Base-by-base conservation (phyloP, 1,139 yeast species). In the Suhomyces bribrorum region DNA sequence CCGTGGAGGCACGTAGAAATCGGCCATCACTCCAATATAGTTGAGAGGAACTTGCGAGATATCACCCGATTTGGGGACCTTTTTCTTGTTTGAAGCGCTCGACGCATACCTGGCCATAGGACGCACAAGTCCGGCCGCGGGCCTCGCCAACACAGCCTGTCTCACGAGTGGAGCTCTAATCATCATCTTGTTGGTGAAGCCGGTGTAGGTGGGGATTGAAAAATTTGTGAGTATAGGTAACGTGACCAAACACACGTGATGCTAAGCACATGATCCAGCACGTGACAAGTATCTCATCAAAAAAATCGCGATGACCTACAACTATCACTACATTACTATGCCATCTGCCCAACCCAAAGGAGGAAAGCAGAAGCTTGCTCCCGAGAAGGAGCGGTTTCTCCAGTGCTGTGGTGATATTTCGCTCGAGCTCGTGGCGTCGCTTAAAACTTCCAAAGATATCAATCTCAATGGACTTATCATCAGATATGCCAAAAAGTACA, bases 381-480 rank as follows among this genome's bases (percentile, higher is more conserved):
- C 92, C 1, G 97, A 90, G 60, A 89, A 86, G 64, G 98, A 92
- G 66, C 74, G 97, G 45, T 92, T 92, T 56, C 66, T 92, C 34
- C 92, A 86, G 59, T 87, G 96, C 59, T 89, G 97, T 63, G 86
- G 95, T 12, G 98, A 90, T 54, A 86, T 92, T 37, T 86, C 97
- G 1, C 68, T 86, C 35, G 97, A 90, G 59, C 74, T 92, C 36
- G 95, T 92, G 23, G 79, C 84, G 14, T 83, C 95, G 7, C 70
- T 89, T 29, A 81, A 81, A 49, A 75, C 79, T 29, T 78, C 86
- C 28, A 84, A 80, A 53, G 96, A 90, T 54, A 82, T 90, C 53
- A 92, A 94, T 58, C 69, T 92, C 52, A 92, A 92, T 63, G 97
- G 97, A 1, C 70, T 92, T 45, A 87, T 92, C 50, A 86, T 86